A percentile compares a stretch with the other conserved stretches of the same genome.
phyloP scores from a whole-genome alignment of 2,329 filamentous ascomycete genomes.

The Neopestalotiopsis rosae region DNA sequence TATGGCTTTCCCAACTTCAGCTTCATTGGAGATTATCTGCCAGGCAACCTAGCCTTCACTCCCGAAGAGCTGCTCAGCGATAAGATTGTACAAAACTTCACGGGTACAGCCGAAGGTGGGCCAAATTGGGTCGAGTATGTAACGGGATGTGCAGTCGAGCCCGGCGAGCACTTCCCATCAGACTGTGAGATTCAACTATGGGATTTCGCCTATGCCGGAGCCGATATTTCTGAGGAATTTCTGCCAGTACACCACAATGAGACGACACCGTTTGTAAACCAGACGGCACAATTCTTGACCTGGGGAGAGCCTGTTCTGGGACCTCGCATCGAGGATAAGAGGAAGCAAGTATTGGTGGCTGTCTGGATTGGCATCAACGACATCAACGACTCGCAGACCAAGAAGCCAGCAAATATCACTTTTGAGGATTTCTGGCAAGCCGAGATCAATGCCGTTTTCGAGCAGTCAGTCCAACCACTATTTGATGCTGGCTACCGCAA shows the following conservation, averaged over 20 bases:
- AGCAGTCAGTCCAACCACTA: constrained; percentile 43
- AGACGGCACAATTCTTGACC: constrained; percentile 50
- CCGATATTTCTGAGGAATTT: constrained; percentile 49
- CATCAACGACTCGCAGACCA: constrained; percentile 51
- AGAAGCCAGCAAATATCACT: constrained; percentile 43
- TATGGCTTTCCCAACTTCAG: not conserved
- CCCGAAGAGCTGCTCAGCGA: constrained; percentile 45
- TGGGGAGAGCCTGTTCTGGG: constrained; percentile 48
- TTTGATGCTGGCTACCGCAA: constrained; percentile 57
- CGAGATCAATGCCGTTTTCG: constrained; percentile 46
- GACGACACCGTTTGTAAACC: constrained; percentile 52
- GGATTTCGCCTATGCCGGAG: constrained; percentile 60
- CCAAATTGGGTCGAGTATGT: constrained; percentile 60
- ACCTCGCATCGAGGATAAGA: constrained; percentile 4
- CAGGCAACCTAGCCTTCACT: constrained; percentile 43
- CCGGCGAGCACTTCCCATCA: constrained; percentile 47
- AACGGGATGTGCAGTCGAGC: constrained; percentile 50
- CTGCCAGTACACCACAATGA: constrained; percentile 56
- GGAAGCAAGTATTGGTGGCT: constrained; percentile 43
- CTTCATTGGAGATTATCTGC: constrained; percentile 52
- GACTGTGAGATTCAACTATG: constrained; percentile 55
- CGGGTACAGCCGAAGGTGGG: constrained; percentile 53
- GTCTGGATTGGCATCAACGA: constrained; percentile 65
- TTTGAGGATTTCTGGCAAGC: constrained; percentile 51
- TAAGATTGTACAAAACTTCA: constrained; percentile 52